Evolutionary conservation across 345 rosid genomes (phyloP), one percentile per base, ranked within the genome.

Genomic region (Pistacia integerrima): DNA sequence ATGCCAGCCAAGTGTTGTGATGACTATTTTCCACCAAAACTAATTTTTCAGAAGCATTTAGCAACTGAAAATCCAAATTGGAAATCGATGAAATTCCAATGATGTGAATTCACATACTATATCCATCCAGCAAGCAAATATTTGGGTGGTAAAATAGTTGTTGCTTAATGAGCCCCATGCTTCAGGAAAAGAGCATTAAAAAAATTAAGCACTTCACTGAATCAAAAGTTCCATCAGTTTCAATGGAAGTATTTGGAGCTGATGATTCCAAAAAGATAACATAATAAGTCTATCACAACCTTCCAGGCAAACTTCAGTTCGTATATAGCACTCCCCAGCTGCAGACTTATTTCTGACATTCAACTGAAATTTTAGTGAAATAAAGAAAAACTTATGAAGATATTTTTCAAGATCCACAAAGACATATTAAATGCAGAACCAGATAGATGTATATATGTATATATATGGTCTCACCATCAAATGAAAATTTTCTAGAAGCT

Each of bases 341-440:
- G 98, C 97, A 83, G 96, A 93, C 84, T 88, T 95, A 67, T 95
- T 95, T 89, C 99, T 88, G 78, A 90, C 94, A 81, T 93, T 95
- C 77, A 95, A 85, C 98, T 93, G 90, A 87, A 84, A 80, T 77
- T 75, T 69, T 70, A 68, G 83, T 72, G 74, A 74, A 81, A 73
- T 41, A 16, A 41, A 69, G 56, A 41, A 55, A n/a, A 68, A 83
- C n/a, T 12, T 54, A 69, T 57, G 56, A 67, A 72, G 76, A 63
- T 17, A 69, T 59, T 11, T 30, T 68, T 72, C 51, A 41, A 63
- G 62, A 74, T 14, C 35, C 51, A 63, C 38, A 52, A 58, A 73
- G 48, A 16, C 16, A 64, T 10, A 76, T 70, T 79, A 63, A 46
- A 67, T 25, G 20, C 51, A 61, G 64, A 69, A 59, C n/a, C 18